Conservation (phyloP, 345 rosid species). For the Gossypium ekmanianum region DNA sequence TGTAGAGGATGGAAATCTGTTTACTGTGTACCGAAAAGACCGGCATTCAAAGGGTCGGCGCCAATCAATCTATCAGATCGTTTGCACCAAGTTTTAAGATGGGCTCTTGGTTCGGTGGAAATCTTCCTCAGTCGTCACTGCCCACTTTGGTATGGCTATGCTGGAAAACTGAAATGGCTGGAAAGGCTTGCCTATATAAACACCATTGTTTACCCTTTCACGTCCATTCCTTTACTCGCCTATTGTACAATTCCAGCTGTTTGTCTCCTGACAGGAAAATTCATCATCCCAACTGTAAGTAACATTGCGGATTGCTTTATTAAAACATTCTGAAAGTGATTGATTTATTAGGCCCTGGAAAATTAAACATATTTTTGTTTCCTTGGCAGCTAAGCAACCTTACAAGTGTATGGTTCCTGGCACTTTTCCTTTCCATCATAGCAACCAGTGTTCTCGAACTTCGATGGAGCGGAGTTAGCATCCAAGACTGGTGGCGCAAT, state of each 20-base stretch:
- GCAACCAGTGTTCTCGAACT: constrained; percentile 82
- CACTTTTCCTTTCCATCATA: constrained; percentile 82
- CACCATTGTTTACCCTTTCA: constrained; percentile 93
- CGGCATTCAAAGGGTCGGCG: constrained; percentile 94
- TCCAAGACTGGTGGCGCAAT: constrained; percentile 88
- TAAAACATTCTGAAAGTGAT: not conserved
- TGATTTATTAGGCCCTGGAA: not conserved
- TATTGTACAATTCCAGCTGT: constrained; percentile 91
- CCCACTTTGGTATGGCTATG: constrained; percentile 92
- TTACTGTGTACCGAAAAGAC: constrained; percentile 73
- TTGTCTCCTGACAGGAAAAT: constrained; percentile 93
- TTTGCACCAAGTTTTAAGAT: constrained; percentile 89
- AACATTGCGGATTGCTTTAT: not conserved
- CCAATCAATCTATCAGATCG: constrained; percentile 92
- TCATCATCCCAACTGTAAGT: constrained; percentile 87
- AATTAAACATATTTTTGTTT: not conserved
- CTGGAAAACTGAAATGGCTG: constrained; percentile 84
- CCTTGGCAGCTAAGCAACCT: constrained; percentile 64
- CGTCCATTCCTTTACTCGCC: constrained; percentile 91
- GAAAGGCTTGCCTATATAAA: constrained; percentile 88
- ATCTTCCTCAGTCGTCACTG: constrained; percentile 94
- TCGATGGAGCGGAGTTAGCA: constrained; percentile 88
- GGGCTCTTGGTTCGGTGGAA: constrained; percentile 97
- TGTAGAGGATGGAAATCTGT: constrained; percentile 97
- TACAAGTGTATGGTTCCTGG: constrained; percentile 86